Evolutionary conservation across 495 filamentous ascomycete genomes (phyloP), one percentile per base, ranked within the genome.

Genomic region (Tetracladium marchalianum): DNA sequence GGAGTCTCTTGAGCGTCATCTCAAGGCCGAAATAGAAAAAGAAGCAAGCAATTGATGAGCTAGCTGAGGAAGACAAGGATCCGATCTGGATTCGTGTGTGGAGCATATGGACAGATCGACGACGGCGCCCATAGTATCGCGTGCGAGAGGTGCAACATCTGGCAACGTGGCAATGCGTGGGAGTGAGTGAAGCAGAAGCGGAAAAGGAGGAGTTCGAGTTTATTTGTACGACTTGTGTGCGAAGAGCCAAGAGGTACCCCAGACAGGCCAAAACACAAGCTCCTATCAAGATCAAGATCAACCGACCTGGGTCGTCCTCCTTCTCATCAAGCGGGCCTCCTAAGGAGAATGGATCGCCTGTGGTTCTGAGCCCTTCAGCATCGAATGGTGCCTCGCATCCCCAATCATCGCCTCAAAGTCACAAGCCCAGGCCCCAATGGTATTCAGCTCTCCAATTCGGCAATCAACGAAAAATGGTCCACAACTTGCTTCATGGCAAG

Each of bases 121-220:
- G 92, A 96, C 55, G 92, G 92, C 39, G 81, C 85, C 1, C 87
- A 94, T 61, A 95, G 85, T 59, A 78, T 98, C 47, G 83, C 89
- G n/a, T 98, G 92, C 61, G 92, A 97, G 56, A 81, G 73, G 40
- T 98, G 92, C 71, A 92, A 84, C 59, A 81, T 94, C 15, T 98
- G 92, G 92, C 90, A 96, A 59, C 92, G 96, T 56, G 90, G 85
- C 68, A 82, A 81, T 98, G 92, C 57, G 77, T 95, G 41, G 84
- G 80, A 27, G 85, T 97, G 47, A 72, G 71, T 10, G 73, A 87
- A 47, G 69, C 72, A 38, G 82, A 86, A 46, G 90, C 87, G 5
- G 87, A 95, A 43, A 70, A 79, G 38, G 85, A 90, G 11, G 84
- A 93, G 53, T 96, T 95, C 59, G 81, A 86, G 44, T 95, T 95